phyloP scores from a whole-genome alignment of 371 early-diverging fungal species.

The Amoeboaphelidium protococcarum region DNA sequence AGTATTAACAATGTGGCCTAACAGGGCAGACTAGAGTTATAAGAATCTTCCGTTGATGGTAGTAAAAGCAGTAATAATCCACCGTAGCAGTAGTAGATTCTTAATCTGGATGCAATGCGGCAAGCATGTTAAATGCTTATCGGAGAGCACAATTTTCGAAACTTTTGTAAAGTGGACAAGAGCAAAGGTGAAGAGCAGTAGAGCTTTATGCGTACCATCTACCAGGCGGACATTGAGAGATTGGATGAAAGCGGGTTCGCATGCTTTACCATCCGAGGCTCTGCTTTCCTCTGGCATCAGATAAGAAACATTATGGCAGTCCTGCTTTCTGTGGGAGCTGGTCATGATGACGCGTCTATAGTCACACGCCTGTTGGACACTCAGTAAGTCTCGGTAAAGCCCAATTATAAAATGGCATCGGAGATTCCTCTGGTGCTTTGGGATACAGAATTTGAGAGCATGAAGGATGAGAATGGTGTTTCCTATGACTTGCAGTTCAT shows the following conservation, averaged over 20 bases:
- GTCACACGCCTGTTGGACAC: constrained; percentile 28
- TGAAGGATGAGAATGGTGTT: too few species aligned
- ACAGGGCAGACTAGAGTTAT: too few species aligned
- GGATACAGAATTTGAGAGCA: neutral
- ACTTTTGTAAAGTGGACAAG: constrained; percentile 79
- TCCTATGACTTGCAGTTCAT: too few species aligned
- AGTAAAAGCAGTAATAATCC: too few species aligned
- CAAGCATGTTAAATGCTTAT: constrained; percentile 33
- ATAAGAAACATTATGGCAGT: constrained; percentile 86
- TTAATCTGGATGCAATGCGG: constrained; percentile 45
- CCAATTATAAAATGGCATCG: neutral
- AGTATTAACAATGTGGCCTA: too few species aligned
- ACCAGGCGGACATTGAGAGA: neutral
- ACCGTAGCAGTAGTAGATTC: too few species aligned
- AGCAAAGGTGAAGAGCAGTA: constrained; percentile 20
- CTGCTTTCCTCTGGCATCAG: constrained; percentile 89
- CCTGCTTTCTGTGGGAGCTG: constrained; percentile 52
- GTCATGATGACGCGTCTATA: constrained; percentile 28
- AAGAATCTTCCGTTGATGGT: too few species aligned
- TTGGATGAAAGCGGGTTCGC: constrained; percentile 24
- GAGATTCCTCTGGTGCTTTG: neutral
- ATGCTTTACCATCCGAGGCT: constrained; percentile 39
- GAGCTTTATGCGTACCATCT: neutral
- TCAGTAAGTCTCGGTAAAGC: constrained; percentile 1
- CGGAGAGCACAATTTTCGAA: constrained; percentile 73